Percentiles rank a stretch among this genome's conserved stretches.
Evolutionary conservation across 148 eudicot genomes (phyloP).

Genomic region (Nepenthes mirabilis): DNA sequence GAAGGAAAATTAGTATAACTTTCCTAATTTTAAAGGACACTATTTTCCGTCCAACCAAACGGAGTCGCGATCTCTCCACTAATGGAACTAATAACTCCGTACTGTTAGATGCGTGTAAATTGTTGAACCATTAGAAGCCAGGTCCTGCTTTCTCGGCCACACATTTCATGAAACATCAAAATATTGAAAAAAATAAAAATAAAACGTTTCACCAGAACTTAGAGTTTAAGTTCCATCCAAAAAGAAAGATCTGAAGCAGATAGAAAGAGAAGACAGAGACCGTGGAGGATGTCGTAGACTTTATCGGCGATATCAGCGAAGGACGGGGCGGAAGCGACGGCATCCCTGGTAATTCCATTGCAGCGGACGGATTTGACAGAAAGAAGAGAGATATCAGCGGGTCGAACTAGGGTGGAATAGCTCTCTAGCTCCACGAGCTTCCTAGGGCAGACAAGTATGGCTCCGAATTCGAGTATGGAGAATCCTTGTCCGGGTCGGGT

Average conservation of each 20-base stretch:
- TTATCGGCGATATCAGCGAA: slow-evolving; percentile 55
- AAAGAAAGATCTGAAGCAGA: neutral
- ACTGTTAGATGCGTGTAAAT: too few species aligned
- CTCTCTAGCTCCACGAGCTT: slow-evolving; percentile 65
- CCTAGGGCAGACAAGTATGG: slow-evolving; percentile 75
- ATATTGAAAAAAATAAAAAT: too few species aligned
- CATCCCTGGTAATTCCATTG: slow-evolving; percentile 55
- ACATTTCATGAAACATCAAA: too few species aligned
- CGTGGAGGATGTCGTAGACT: slow-evolving; percentile 42
- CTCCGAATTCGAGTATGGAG: slow-evolving; percentile 72
- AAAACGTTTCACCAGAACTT: too few species aligned
- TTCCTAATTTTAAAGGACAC: too few species aligned
- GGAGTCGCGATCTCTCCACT: too few species aligned
- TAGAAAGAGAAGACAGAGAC: slow-evolving; percentile 3
- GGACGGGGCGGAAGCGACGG: slow-evolving; percentile 47
- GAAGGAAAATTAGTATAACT: too few species aligned
- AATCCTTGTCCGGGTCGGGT: slow-evolving; percentile 37
- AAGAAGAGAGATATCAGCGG: slow-evolving; percentile 37
- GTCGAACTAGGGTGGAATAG: slow-evolving; percentile 64
- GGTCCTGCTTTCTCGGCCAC: too few species aligned
- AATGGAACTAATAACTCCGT: too few species aligned
- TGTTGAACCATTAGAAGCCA: too few species aligned
- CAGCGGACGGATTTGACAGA: slow-evolving; percentile 32
- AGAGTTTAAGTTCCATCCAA: neutral
- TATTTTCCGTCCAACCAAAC: too few species aligned